A percentile compares a stretch with the other conserved stretches of the same genome.
Conservation (phyloP, 1,284 basidiomycete genomes). For the Leccinum pachyderme region DNA sequence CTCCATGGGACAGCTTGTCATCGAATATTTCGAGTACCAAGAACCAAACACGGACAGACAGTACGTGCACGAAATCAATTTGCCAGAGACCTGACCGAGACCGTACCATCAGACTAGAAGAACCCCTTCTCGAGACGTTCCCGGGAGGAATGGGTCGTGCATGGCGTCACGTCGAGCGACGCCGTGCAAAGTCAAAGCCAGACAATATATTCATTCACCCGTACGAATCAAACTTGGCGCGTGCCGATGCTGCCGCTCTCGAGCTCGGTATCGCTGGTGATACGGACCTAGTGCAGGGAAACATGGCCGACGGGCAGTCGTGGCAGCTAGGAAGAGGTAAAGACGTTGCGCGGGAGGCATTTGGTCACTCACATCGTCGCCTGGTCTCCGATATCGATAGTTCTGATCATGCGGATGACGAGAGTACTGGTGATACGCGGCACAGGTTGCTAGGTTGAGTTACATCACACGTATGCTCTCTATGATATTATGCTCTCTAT, state of each 20-base stretch:
- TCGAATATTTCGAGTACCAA: conserved; percentile 41
- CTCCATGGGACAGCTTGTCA: conserved; percentile 52
- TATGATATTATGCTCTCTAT: background rate
- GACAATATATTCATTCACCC: conserved; percentile 62
- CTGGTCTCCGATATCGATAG: conserved; percentile 7
- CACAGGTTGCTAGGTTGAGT: background rate
- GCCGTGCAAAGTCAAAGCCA: conserved; percentile 53
- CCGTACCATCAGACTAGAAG: conserved; percentile 20
- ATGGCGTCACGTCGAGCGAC: conserved; percentile 23
- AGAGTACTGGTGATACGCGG: background rate
- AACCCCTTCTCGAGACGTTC: conserved; percentile 37
- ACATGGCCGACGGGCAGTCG: conserved; percentile 30
- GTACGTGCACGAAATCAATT: conserved; percentile 8
- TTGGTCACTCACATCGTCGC: conserved; percentile 18
- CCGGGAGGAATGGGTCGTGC: conserved; percentile 3
- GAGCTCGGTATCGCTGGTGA: conserved; percentile 50
- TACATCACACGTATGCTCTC: too few relatives aligned
- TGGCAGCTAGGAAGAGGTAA: conserved; percentile 43
- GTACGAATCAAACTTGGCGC: conserved; percentile 55
- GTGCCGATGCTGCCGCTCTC: conserved; percentile 57
- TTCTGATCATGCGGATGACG: conserved; percentile 14
- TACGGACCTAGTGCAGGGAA: conserved; percentile 40
- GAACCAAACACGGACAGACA: conserved; percentile 23
- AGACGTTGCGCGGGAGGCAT: conserved; percentile 36
- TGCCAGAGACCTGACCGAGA: background rate